Base-by-base conservation (phyloP, 345 rosid species). In the Bretschneidera sinensis region DNA sequence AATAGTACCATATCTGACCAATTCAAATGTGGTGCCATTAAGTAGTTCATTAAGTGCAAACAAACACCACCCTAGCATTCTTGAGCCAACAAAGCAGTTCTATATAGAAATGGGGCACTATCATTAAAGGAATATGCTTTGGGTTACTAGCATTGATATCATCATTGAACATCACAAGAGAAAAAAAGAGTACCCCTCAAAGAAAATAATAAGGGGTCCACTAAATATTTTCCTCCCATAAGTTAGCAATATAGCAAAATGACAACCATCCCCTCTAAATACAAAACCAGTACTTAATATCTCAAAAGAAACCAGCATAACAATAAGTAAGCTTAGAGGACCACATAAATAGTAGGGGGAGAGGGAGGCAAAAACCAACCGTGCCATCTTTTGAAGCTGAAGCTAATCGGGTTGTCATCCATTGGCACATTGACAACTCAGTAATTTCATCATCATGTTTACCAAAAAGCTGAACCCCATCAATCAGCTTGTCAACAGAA, bases 331-430 rank as follows among this genome's bases (percentile, higher is more conserved):
- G 51, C 47, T 54, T 21, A 39, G 10, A 60, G 24, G 24, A 24
- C 11, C 17, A 7, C 13, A 28, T 24, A 63, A 17, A 24, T n/a
- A 52, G 14, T 43, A 60, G 51, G 33, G 22, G 10, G 64, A 10
- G 31, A n/a, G 22, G 52, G 20, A 22, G 53, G 53, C 11, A 24
- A 57, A 33, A 60, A 63, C 89, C 52, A 48, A 87, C 90, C 75
- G 79, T 74, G 70, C 95, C 95, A 79, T 87, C 95, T 28, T 65
- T 55, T 9, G 95, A 84, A 78, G 95, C 88, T 56, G 95, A 87
- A 70, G 80, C 90, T 66, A 84, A 72, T 51, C 88, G 83, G 59
- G 83, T 81, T 15, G 80, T 80, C 86, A 87, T 73, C 94, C 90
- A 84, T 59, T 82, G 90, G 69, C 86, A 87, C 94, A 87, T 87